Conservation (phyloP, 257 asterid species). For the Agastache rugosa region DNA sequence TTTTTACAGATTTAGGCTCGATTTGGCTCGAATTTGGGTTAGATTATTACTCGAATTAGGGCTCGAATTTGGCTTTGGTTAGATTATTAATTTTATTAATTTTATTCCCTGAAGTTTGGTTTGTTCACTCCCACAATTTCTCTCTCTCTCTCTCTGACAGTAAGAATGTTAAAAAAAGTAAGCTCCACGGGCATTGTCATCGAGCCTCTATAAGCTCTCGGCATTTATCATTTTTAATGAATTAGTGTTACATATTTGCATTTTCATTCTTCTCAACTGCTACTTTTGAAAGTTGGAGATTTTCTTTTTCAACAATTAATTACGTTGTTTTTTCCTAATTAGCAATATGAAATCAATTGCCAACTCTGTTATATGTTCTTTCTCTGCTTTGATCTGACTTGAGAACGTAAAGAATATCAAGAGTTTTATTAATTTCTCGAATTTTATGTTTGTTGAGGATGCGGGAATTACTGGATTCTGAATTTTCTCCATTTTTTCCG, state of each 20-base stretch:
- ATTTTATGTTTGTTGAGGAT: not conserved
- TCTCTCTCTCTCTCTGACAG: slow-evolving; percentile 11
- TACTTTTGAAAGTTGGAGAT: slow-evolving; percentile 2
- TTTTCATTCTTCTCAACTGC: not conserved
- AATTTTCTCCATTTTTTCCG: not conserved
- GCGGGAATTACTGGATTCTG: not conserved
- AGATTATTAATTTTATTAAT: no score
- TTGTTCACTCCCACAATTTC: no score
- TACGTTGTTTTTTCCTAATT: not conserved
- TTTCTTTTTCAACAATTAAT: not conserved
- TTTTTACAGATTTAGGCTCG: no score
- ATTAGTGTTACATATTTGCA: not conserved
- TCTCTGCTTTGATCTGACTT: no score
- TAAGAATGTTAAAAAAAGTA: slow-evolving; percentile 82
- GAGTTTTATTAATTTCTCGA: not conserved
- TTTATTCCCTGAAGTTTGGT: no score
- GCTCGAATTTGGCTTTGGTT: no score
- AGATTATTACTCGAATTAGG: no score
- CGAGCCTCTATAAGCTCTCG: not conserved
- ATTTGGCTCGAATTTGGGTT: no score
- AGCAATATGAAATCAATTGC: not conserved
- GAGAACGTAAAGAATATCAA: no score
- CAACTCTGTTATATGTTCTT: slow-evolving; percentile 6
- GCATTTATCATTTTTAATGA: not conserved
- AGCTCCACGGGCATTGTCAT: slow-evolving; percentile 29